Evolutionary conservation across 148 eudicot species (phyloP).

Genomic region (Persicaria tinctoria): DNA sequence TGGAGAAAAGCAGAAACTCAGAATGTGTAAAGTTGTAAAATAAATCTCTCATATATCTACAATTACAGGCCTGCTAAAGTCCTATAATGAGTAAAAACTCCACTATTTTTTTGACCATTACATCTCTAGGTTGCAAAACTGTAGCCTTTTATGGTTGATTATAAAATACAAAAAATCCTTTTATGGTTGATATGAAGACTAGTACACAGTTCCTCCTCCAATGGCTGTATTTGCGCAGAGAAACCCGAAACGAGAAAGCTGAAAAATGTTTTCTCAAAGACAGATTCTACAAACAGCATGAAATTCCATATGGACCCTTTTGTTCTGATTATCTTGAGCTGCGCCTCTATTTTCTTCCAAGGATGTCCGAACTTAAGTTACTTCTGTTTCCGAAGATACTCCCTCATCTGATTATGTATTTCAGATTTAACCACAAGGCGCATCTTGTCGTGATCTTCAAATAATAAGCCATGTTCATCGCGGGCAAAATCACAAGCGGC

Average conservation of each 20-base stretch:
- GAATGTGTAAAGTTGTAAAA: neutral
- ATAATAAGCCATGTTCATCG: conserved; percentile 55
- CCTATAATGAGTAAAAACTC: too few species aligned
- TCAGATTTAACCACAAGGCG: conserved; percentile 70
- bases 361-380: neutral
- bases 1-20: neutral
- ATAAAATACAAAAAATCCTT: neutral
- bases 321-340: neutral
- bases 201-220: neutral
- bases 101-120: neutral
- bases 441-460: conserved; percentile 72
- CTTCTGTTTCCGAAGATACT: conserved; percentile 51
- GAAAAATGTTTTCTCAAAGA: neutral
- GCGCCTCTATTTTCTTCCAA: too few species aligned
- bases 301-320: neutral
- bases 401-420: conserved; percentile 52
- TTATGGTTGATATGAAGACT: neutral
- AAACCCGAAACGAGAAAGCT: neutral
- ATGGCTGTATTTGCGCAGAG: neutral
- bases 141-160: neutral
- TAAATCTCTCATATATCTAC: neutral
- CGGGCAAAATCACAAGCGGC: conserved; percentile 88
- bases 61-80: neutral
- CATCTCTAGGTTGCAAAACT: neutral
- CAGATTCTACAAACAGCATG: neutral